These are phyloP conservation scores for Macrotyloma uniflorum DNA, from an alignment of 306 rosid genomes.

Conservation along the genomic window DNA sequence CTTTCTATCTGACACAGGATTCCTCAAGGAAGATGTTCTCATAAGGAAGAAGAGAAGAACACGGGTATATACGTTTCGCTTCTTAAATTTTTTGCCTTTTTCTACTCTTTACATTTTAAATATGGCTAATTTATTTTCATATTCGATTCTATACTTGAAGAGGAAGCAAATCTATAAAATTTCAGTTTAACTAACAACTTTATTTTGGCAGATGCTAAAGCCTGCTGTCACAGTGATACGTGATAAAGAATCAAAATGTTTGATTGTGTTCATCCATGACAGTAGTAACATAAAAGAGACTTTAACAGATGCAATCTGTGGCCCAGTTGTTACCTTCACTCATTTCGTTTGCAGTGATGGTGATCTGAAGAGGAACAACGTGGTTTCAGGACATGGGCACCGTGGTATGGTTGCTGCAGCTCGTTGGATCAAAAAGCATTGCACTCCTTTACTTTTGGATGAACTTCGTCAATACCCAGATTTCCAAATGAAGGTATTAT, in stretches of 20 bases:
- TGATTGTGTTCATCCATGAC: constrained; percentile 88
- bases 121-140: too few relatives aligned
- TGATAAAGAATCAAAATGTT: constrained; percentile 69
- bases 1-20: neutral
- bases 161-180: too few relatives aligned
- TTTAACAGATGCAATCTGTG: constrained; percentile 87
- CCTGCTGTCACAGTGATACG: constrained; percentile 87
- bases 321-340: constrained; percentile 84
- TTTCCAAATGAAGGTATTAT: constrained; percentile 67
- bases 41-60: neutral
- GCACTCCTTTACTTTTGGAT: constrained; percentile 23
- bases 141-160: too few relatives aligned
- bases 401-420: constrained; percentile 96
- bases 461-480: constrained; percentile 76
- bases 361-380: neutral
- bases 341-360: neutral
- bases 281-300: constrained; percentile 91
- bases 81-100: too few relatives aligned
- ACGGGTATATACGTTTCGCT: neutral
- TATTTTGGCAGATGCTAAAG: constrained; percentile 66
- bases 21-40: neutral
- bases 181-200: too few relatives aligned
- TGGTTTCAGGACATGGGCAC: constrained; percentile 77
- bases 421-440: neutral
- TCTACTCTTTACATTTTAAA: too few relatives aligned